phyloP scores from a whole-genome alignment of 2,329 filamentous ascomycete species.

The Exserohilum turcica region DNA sequence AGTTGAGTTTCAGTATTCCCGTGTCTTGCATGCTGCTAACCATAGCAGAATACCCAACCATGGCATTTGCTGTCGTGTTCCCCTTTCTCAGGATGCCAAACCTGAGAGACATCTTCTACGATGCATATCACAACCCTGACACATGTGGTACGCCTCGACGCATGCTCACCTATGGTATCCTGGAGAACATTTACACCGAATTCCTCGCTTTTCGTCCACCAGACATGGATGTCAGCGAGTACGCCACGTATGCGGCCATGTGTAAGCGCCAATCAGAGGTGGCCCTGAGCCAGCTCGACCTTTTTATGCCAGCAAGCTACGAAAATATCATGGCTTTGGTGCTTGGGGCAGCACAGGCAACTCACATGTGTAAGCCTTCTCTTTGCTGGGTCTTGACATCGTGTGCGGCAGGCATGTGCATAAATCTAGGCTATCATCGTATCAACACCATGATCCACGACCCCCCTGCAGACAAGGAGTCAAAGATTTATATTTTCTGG shows the following conservation, averaged over 20 bases:
- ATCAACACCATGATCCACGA: slow-evolving; percentile 44
- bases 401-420: slow-evolving; percentile 39
- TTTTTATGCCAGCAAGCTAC: slow-evolving; percentile 41
- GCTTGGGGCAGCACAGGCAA: slow-evolving; percentile 38
- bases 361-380: slow-evolving; percentile 46
- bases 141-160: slow-evolving; percentile 29
- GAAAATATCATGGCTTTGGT: slow-evolving; percentile 47
- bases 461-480: slow-evolving; percentile 29
- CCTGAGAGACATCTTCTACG: slow-evolving; percentile 30
- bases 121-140: slow-evolving; percentile 30
- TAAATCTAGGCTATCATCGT: slow-evolving; percentile 45
- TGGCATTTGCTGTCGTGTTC: slow-evolving; percentile 40
- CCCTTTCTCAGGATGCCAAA: slow-evolving; percentile 39
- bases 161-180: slow-evolving; percentile 37
- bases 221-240: slow-evolving; percentile 17
- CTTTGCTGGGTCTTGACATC: slow-evolving; percentile 42
- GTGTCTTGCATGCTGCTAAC: slow-evolving; percentile 3
- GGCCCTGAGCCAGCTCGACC: slow-evolving; percentile 39
- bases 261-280: slow-evolving; percentile 53
- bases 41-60: slow-evolving; percentile 34
- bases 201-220: slow-evolving; percentile 26
- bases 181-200: slow-evolving; percentile 38
- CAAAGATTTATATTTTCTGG: slow-evolving; percentile 45
- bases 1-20: slow-evolving; percentile 27
- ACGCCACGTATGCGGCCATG: slow-evolving; percentile 13